These are phyloP conservation scores for Auricularia heimuer DNA, from an alignment of 768 basidiomycete genomes.

Conservation along the genomic window DNA sequence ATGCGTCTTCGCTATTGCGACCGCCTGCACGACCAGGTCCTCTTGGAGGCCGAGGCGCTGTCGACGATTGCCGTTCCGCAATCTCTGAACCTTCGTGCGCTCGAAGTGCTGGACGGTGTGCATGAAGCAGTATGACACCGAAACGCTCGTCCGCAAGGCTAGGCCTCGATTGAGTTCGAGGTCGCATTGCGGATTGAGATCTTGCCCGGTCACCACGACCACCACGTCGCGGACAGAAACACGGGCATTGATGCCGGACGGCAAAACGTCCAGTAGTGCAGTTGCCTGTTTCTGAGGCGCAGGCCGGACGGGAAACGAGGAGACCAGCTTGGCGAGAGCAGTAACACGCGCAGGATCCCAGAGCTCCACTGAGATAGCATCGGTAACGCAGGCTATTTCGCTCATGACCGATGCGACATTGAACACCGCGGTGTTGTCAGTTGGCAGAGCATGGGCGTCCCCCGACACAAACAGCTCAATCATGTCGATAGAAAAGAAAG, in stretches of 20 bases:
- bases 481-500: constrained; percentile 48
- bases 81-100: constrained; percentile 2
- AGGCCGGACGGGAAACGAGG: constrained; percentile 19
- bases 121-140: constrained; percentile 47
- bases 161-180: constrained; percentile 61
- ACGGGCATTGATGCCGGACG: constrained; percentile 45
- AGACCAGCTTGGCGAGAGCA: constrained; percentile 42
- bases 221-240: constrained; percentile 53
- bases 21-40: constrained; percentile 39
- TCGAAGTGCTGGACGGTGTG: constrained; percentile 15
- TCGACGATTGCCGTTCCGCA: constrained; percentile 23
- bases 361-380: constrained; percentile 53
- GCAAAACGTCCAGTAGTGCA: constrained; percentile 31
- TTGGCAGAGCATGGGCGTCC: constrained; percentile 39
- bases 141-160: constrained; percentile 43
- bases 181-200: constrained; percentile 65
- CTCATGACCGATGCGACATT: constrained; percentile 34
- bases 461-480: constrained; percentile 39
- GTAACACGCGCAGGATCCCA: constrained; percentile 54
- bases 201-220: constrained; percentile 64
- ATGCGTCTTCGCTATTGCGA: constrained; percentile 28
- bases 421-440: constrained; percentile 37
- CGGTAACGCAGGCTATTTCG: constrained; percentile 40
- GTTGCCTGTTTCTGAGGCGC: background rate
- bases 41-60: constrained; percentile 44